Conservation (phyloP, 495 filamentous ascomycete genomes). For the Aspergillus nanangensis region DNA sequence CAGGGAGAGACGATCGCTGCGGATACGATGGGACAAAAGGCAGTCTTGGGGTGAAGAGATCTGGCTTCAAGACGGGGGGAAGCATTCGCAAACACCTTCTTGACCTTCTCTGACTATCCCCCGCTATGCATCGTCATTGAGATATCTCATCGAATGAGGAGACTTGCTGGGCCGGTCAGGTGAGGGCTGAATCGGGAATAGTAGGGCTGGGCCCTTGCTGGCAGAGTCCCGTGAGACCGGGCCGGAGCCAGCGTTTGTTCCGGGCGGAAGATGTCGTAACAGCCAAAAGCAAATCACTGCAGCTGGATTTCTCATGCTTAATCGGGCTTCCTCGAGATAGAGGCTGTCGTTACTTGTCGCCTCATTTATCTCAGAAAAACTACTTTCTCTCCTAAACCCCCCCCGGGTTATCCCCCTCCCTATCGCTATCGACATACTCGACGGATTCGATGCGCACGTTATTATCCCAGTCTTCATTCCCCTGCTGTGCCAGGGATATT, state of each 20-base stretch:
- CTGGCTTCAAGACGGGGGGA: neutral
- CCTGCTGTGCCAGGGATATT: constrained; percentile 19
- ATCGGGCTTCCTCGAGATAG: too few species aligned
- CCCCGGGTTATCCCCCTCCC: neutral
- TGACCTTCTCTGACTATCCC: too few species aligned
- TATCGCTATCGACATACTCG: neutral
- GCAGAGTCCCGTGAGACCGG: constrained; percentile 26
- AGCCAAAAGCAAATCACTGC: constrained; percentile 37
- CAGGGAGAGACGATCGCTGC: too few species aligned
- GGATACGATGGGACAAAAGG: too few species aligned
- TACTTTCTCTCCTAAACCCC: neutral
- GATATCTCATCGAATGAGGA: too few species aligned
- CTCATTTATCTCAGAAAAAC: neutral
- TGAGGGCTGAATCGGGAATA: constrained; percentile 31
- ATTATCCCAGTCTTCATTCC: constrained; percentile 9
- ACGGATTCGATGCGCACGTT: constrained; percentile 22
- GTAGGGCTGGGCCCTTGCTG: constrained; percentile 28
- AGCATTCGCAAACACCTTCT: neutral
- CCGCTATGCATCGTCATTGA: too few species aligned
- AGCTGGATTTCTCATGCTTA: constrained; percentile 29
- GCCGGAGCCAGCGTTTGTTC: constrained; percentile 30
- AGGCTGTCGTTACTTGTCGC: neutral
- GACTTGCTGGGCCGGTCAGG: neutral
- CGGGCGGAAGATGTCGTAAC: constrained; percentile 14
- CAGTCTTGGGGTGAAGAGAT: too few species aligned